These are phyloP conservation scores for Phytophthora palmivora DNA, from an alignment of 352 stramenopile genomes.

Conservation along the genomic window DNA sequence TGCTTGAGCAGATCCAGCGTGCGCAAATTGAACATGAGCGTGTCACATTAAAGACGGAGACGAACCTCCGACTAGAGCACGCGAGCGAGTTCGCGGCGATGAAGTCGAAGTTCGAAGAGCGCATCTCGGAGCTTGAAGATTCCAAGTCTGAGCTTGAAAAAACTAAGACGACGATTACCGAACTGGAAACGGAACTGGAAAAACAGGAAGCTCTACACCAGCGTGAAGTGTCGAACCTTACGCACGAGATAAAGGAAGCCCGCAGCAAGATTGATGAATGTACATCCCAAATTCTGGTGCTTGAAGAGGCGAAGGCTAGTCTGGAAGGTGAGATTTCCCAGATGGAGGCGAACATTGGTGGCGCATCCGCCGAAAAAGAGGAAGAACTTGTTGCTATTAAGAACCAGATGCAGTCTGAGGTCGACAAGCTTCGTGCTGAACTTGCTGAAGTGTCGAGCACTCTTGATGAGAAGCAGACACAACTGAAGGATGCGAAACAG, in stretches of 20 bases:
- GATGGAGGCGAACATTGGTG: conserved; percentile 46
- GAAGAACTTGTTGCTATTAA: conserved; percentile 34
- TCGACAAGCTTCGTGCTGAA: conserved; percentile 38
- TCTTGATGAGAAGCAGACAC: conserved; percentile 42
- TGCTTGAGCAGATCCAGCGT: conserved; percentile 53
- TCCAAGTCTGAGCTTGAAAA: conserved; percentile 44
- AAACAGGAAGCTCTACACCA: conserved; percentile 40
- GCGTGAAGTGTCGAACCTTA: conserved; percentile 45
- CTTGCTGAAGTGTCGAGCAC: conserved; percentile 34
- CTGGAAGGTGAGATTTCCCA: conserved; percentile 50
- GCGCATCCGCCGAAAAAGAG: conserved; percentile 37
- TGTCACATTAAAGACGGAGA: conserved; percentile 40
- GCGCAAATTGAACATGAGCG: conserved; percentile 50
- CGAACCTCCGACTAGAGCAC: conserved; percentile 39
- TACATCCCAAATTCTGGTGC: conserved; percentile 38
- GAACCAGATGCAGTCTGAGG: conserved; percentile 37
- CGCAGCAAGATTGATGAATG: conserved; percentile 45
- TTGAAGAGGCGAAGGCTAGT: conserved; percentile 46
- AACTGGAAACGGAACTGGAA: conserved; percentile 51
- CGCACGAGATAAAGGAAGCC: conserved; percentile 54
- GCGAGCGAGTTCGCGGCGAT: conserved; percentile 50
- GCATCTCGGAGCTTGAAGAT: conserved; percentile 51
- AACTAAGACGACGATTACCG: conserved; percentile 40
- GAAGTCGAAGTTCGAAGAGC: conserved; percentile 47
- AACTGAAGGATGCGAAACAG: conserved; percentile 42